Conservation (phyloP, 495 filamentous ascomycete genomes). For the Hypoxylon cercidicola region DNA sequence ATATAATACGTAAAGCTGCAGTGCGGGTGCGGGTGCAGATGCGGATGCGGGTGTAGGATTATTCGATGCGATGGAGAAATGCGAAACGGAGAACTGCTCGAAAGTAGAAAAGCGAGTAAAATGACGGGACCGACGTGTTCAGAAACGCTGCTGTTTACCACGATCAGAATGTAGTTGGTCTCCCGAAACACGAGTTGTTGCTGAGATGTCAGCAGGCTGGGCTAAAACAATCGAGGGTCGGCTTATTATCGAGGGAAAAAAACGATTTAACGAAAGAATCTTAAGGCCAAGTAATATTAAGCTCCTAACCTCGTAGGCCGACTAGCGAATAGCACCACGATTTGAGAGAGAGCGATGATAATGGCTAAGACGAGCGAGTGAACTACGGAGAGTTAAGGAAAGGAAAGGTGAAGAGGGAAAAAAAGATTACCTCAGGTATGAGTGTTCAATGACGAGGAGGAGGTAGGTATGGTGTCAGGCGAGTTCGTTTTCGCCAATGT, state of each 20-base stretch:
- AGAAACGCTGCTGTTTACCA: slow-evolving; percentile 33
- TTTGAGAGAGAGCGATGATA: slow-evolving; percentile 15
- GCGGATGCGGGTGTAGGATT: slow-evolving; percentile 2
- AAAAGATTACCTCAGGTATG: slow-evolving; percentile 11
- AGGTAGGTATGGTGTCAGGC: slow-evolving; percentile 38
- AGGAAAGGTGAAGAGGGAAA: slow-evolving; percentile 7
- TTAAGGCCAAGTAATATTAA: slow-evolving; percentile 32
- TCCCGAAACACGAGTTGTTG: slow-evolving; percentile 37
- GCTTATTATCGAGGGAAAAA: slow-evolving; percentile 19
- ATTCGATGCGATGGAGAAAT: slow-evolving; percentile 31
- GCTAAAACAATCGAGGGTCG: slow-evolving; percentile 33
- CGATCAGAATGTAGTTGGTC: slow-evolving; percentile 21
- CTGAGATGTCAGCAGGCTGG: slow-evolving; percentile 20
- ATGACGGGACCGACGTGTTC: slow-evolving; percentile 24
- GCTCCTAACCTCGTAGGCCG: slow-evolving; percentile 27
- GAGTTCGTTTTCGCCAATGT: slow-evolving; percentile 44
- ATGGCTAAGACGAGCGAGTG: slow-evolving; percentile 31
- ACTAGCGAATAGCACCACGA: slow-evolving; percentile 21
- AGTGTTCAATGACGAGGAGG: slow-evolving; percentile 42
- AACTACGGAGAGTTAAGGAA: slow-evolving; percentile 27
- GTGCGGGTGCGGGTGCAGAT: not conserved
- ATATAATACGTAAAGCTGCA: slow-evolving; percentile 42
- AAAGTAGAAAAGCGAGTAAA: slow-evolving; percentile 24
- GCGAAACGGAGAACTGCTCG: slow-evolving; percentile 30
- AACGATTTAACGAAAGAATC: slow-evolving; percentile 32